Evolutionary conservation across 2,329 filamentous ascomycete genomes (phyloP).

Genomic region (Hysterium pulicare): DNA sequence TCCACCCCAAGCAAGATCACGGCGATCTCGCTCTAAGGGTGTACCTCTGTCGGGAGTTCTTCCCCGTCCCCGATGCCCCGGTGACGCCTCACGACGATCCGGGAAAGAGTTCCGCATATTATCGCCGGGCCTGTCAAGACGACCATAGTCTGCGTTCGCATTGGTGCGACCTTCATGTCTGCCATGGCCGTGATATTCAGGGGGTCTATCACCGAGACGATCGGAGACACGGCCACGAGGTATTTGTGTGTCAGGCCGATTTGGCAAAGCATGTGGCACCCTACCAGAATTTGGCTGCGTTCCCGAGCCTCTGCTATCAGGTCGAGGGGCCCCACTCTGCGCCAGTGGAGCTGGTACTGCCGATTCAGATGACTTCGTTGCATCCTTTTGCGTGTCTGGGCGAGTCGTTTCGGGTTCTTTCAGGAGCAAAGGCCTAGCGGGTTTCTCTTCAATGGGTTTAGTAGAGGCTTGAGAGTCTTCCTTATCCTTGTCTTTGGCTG

Average conservation of each 20-base stretch:
- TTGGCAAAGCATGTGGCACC: conserved; percentile 49
- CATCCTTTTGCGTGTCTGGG: background rate
- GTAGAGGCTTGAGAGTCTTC: background rate
- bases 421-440: conserved; percentile 1
- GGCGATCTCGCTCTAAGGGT: conserved; percentile 24
- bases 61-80: conserved; percentile 33
- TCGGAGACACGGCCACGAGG: conserved; percentile 37
- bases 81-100: conserved; percentile 40
- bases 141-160: conserved; percentile 40
- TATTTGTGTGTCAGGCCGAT: conserved; percentile 57
- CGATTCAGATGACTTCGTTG: conserved; percentile 3
- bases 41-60: conserved; percentile 36
- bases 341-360: conserved; percentile 11
- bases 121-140: conserved; percentile 44
- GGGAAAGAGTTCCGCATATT: conserved; percentile 20
- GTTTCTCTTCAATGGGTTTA: conserved; percentile 6
- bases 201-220: conserved; percentile 28
- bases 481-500: conserved; percentile 3
- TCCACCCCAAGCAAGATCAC: conserved; percentile 25
- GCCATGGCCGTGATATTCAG: conserved; percentile 21
- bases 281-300: conserved; percentile 24
- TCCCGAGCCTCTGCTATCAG: conserved; percentile 29
- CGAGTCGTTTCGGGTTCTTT: background rate
- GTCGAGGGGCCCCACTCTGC: conserved; percentile 24
- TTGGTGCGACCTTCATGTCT: conserved; percentile 33